phyloP scores from a whole-genome alignment of 2,329 filamentous ascomycete genomes.

The Leptographium wingfieldii region DNA sequence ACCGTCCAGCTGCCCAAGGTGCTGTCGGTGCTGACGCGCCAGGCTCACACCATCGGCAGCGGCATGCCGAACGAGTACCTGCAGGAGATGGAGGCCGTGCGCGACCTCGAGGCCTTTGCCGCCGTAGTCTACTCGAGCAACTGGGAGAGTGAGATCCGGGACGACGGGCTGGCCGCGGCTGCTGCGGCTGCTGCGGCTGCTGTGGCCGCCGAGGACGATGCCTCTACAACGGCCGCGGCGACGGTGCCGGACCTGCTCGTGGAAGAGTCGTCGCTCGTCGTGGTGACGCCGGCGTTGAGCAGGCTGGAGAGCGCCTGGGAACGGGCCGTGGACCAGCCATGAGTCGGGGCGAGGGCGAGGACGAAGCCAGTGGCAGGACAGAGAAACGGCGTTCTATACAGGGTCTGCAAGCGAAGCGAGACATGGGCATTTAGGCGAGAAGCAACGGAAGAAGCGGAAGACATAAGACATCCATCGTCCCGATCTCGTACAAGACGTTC shows the following conservation, averaged over 20 bases:
- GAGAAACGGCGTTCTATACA: neutral
- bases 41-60: slow-evolving; percentile 80
- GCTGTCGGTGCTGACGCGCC: slow-evolving; percentile 76
- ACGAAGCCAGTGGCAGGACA: neutral
- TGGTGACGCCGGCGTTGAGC: slow-evolving; percentile 33
- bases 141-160: slow-evolving; percentile 54
- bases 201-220: slow-evolving; percentile 8
- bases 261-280: slow-evolving; percentile 37
- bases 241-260: slow-evolving; percentile 7
- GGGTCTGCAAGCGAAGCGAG: neutral
- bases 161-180: slow-evolving; percentile 30
- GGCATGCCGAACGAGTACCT: slow-evolving; percentile 61
- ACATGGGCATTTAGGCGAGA: neutral
- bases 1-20: slow-evolving; percentile 66
- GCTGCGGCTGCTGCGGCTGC: slow-evolving; percentile 16
- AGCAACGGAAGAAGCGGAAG: neutral
- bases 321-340: slow-evolving; percentile 38
- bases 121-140: slow-evolving; percentile 82
- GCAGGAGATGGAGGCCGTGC: slow-evolving; percentile 61
- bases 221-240: neutral
- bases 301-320: slow-evolving; percentile 60
- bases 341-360: neutral
- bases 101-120: slow-evolving; percentile 70
- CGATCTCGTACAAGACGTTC: neutral
- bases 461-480: neutral